A percentile compares a stretch with the other conserved stretches of the same genome.
These are phyloP conservation scores for Aspergillus chevalieri DNA, from an alignment of 2,329 filamentous ascomycete genomes.

Conservation along the genomic window DNA sequence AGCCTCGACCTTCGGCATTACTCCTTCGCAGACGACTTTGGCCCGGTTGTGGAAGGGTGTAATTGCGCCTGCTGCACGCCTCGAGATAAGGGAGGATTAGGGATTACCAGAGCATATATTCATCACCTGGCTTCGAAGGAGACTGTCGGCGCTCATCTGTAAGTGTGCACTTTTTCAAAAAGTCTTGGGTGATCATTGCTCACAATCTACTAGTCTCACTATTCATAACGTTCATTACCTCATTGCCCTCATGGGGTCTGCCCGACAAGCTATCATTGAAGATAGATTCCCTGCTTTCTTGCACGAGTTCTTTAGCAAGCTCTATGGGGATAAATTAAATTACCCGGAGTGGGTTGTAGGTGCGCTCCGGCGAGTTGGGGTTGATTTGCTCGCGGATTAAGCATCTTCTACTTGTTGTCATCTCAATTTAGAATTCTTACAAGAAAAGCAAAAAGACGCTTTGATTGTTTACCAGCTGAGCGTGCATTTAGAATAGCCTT, in stretches of 20 bases:
- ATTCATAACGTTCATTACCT: constrained; percentile 97
- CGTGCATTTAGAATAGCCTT: background rate
- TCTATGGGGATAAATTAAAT: constrained; percentile 61
- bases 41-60: constrained; percentile 76
- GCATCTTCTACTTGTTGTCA: constrained; percentile 21
- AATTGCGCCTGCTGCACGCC: constrained; percentile 70
- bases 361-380: constrained; percentile 70
- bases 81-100: constrained; percentile 62
- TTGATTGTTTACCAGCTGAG: background rate
- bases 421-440: no score
- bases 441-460: no score
- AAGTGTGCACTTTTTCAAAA: constrained; percentile 13
- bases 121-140: constrained; percentile 91
- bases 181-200: no score
- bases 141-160: constrained; percentile 76
- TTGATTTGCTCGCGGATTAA: constrained; percentile 57
- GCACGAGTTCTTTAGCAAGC: constrained; percentile 66
- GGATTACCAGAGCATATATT: constrained; percentile 80
- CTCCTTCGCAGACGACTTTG: constrained; percentile 70
- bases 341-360: constrained; percentile 82
- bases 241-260: constrained; percentile 70
- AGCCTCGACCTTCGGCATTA: constrained; percentile 79
- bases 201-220: constrained; percentile 56
- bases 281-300: constrained; percentile 76
- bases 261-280: constrained; percentile 70